phyloP scores from a whole-genome alignment of 192 early-diverging fungal species.

The Umbelopsis sp. region DNA sequence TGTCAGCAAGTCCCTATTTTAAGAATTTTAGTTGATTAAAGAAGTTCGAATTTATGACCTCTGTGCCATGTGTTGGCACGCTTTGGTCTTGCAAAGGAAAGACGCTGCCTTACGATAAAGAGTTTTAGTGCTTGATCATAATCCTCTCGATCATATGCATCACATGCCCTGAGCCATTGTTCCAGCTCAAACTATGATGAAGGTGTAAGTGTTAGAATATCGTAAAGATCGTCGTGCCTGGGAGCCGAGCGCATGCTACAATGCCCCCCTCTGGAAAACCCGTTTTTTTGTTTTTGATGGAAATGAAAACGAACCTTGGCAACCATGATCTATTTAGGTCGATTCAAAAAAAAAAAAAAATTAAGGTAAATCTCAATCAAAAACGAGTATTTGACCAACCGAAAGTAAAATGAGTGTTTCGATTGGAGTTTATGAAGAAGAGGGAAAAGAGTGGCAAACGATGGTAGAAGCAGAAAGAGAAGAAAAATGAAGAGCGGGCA shows the following conservation, averaged over 20 bases:
- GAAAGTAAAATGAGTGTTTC: background rate
- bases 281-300: background rate
- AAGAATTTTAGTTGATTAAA: slow-evolving; percentile 4
- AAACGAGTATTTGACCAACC: no score
- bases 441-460: slow-evolving; percentile 19
- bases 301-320: slow-evolving; percentile 25
- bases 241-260: background rate
- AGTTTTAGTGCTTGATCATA: slow-evolving; percentile 67
- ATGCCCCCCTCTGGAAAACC: background rate
- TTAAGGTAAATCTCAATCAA: background rate
- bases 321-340: slow-evolving; percentile 7
- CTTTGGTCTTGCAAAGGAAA: slow-evolving; percentile 12
- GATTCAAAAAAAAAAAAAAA: background rate
- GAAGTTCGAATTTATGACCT: background rate
- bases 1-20: slow-evolving; percentile 79
- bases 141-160: slow-evolving; percentile 75
- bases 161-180: slow-evolving; percentile 80
- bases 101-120: slow-evolving; percentile 62
- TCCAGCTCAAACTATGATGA: slow-evolving; percentile 71
- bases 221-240: background rate
- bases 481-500: slow-evolving; percentile 15
- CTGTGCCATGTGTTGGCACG: background rate
- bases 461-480: background rate
- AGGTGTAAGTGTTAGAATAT: background rate
- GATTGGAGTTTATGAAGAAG: slow-evolving; percentile 27